These are phyloP conservation scores for Angophora floribunda DNA, from an alignment of 345 rosid species.

Conservation along the genomic window DNA sequence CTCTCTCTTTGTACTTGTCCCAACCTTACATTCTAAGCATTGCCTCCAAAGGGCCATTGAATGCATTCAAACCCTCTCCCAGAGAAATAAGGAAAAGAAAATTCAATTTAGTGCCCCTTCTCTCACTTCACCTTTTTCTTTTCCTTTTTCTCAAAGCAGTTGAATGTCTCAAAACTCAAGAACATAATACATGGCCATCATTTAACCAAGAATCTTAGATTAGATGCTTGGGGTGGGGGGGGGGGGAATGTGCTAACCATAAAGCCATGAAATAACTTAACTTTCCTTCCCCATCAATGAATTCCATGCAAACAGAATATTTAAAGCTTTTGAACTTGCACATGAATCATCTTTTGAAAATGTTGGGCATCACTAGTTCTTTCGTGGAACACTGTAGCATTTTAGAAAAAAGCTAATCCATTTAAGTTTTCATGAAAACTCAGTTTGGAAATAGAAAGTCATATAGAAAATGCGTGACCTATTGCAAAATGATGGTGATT, in stretches of 20 bases:
- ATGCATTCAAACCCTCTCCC: conserved; percentile 7
- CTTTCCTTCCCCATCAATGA: neutral
- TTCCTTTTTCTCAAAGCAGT: neutral
- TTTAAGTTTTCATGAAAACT: neutral
- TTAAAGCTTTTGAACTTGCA: neutral
- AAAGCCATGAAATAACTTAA: neutral
- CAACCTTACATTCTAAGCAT: conserved; percentile 22
- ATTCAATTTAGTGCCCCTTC: neutral
- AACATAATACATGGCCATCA: neutral
- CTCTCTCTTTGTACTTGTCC: neutral
- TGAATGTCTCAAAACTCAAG: neutral
- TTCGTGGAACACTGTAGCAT: neutral
- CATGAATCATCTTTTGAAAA: neutral
- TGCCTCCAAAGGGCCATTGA: conserved; percentile 11
- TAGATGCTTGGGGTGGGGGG: neutral
- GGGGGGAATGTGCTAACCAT: neutral
- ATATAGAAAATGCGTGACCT: neutral
- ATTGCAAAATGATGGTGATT: neutral
- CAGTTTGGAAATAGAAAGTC: neutral
- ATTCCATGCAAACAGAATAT: neutral
- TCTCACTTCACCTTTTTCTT: neutral
- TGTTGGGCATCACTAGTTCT: neutral
- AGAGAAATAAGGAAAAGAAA: neutral
- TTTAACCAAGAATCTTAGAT: neutral
- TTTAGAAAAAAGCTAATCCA: neutral